phyloP scores from a whole-genome alignment of 73 alveolate species.

The Breviolum minutum region DNA sequence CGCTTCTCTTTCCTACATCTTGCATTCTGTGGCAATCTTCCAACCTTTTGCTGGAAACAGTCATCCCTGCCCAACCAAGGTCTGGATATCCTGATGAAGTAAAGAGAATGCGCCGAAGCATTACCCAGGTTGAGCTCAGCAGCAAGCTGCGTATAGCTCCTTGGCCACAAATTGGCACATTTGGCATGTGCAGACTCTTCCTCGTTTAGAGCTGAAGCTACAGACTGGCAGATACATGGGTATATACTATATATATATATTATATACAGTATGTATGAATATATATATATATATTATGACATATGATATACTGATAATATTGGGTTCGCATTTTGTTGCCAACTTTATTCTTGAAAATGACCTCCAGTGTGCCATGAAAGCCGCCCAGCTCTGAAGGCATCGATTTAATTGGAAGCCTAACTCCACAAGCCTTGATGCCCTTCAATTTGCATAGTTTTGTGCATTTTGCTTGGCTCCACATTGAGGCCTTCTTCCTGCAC shows the following conservation, averaged over 20 bases:
- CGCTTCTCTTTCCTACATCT: not conserved
- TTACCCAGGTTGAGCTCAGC: slow-evolving; percentile 69
- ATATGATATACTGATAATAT: not conserved
- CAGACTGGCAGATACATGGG: not conserved
- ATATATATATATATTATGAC: not conserved
- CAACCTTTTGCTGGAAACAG: not conserved
- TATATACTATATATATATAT: not conserved
- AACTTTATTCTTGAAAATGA: not conserved
- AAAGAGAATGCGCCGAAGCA: slow-evolving; percentile 51
- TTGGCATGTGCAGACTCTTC: too few species aligned
- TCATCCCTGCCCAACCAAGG: not conserved
- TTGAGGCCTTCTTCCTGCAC: slow-evolving; percentile 84
- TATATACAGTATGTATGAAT: not conserved
- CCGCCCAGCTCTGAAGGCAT: too few species aligned
- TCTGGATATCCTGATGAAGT: not conserved
- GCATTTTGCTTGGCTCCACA: not conserved
- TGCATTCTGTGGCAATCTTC: not conserved
- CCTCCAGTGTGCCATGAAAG: too few species aligned
- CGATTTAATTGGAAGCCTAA: too few species aligned
- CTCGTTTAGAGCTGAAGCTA: too few species aligned
- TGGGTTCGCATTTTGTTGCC: not conserved
- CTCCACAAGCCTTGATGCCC: too few species aligned
- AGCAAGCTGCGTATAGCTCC: slow-evolving; percentile 73
- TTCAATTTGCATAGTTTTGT: too few species aligned
- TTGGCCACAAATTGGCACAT: not conserved